Conservation (phyloP, 768 basidiomycete species). For the Mycena rosella region DNA sequence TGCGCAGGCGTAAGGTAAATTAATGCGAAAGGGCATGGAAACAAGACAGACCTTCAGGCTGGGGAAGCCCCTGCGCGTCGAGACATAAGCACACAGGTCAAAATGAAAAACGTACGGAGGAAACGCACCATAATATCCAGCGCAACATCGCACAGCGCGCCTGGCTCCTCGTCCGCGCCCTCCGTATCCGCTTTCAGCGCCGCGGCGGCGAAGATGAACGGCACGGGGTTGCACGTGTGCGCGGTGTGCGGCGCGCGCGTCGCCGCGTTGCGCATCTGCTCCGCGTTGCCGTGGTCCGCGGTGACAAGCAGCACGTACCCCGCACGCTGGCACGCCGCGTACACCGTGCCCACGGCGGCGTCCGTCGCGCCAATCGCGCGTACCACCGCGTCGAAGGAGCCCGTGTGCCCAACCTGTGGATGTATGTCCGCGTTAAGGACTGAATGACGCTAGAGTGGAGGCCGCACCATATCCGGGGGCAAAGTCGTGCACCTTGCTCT, state of each 20-base stretch:
- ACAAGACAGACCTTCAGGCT: neutral
- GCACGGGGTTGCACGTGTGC: constrained; percentile 91
- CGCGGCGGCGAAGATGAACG: constrained; percentile 76
- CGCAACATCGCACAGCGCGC: constrained; percentile 91
- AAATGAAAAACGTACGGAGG: neutral
- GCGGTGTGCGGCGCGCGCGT: constrained; percentile 93
- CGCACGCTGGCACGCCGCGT: constrained; percentile 75
- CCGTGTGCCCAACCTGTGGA: no score
- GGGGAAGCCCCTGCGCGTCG: neutral
- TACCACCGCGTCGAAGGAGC: no score
- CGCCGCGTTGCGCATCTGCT: constrained; percentile 89
- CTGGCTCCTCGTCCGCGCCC: constrained; percentile 69
- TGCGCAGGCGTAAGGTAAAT: neutral
- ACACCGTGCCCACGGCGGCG: constrained; percentile 88
- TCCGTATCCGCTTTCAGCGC: constrained; percentile 63
- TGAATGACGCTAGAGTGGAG: constrained; percentile 41
- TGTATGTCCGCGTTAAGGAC: no score
- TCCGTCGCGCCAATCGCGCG: constrained; percentile 73
- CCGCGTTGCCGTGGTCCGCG: constrained; percentile 96
- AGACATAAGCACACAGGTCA: no score
- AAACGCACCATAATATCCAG: constrained; percentile 77
- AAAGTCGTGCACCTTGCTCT: constrained; percentile 79
- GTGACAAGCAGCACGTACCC: constrained; percentile 42
- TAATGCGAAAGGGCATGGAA: no score
- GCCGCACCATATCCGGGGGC: constrained; percentile 55